Base-by-base conservation (phyloP, 805 yeast species). In the Ogataea naganishii region DNA sequence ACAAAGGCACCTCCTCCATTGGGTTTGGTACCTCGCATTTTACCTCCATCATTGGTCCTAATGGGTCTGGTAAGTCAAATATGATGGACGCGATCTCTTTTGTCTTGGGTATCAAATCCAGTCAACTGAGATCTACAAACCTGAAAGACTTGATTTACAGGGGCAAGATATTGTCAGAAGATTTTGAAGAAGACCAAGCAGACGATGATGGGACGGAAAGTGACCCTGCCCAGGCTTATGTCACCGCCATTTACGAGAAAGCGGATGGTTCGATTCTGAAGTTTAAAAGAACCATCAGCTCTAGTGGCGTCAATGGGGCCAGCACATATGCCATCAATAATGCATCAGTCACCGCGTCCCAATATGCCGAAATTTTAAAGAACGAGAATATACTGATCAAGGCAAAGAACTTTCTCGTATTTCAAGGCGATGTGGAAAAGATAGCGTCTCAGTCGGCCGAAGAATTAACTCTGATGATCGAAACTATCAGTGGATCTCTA, bases 41-140 rank as follows among this genome's bases (percentile, higher is more conserved):
- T 60, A 84, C 95, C 1, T 79, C 94, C 26, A 83, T 92, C 38
- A 82, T 92, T 34, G 98, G 98, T 1, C 97, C 97, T n/a, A 92
- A 92, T 64, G 98, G 98, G 7, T 81, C 95, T 9, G 99, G 99
- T 3, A 92, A 92, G 56, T 88, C 97, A 11, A 92, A 94, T 49
- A 96, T 92, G 40, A 92, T 92, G 53, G 98, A 94, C 53, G 85
- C 96, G 5, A 75, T 92, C 66, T 68, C 94, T 20, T 92, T 92
- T 53, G 97, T 89, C 7, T 65, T 92, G 21, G 98, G 98, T 16
- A 75, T 89, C 27, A 64, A 80, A 42, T 70, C 85, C 14, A 58
- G 66, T 12, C 88, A 82, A 33, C 62, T 92, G 35, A 69, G 98
- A 43, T 83, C 96, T 2, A 60, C 66, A 9, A 71, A 73, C 32